Evolutionary conservation across 202 grass and related monocot genomes (phyloP).

Genomic region (Brachypodium distachyon): DNA sequence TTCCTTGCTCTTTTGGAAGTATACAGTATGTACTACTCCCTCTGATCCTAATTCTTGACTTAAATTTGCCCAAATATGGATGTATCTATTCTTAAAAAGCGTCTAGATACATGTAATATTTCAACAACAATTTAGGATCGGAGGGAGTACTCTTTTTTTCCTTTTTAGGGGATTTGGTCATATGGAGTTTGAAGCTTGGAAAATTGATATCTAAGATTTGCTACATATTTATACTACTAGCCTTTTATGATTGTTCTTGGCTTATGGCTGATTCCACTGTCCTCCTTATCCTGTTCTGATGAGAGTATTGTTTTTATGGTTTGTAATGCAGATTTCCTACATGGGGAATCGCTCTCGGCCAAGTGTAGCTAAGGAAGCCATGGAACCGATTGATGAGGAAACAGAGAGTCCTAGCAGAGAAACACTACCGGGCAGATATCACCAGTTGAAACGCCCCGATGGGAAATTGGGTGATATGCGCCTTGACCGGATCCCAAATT

Average conservation of each 20-base stretch:
- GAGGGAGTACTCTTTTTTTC: neutral
- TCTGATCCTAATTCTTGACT: too few relatives aligned
- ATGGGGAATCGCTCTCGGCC: constrained; percentile 42
- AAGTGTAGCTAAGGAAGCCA: constrained; percentile 5
- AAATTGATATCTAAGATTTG: neutral
- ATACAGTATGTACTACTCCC: too few relatives aligned
- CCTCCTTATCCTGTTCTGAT: neutral
- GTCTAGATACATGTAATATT: too few relatives aligned
- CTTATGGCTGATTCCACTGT: neutral
- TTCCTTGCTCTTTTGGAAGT: constrained; percentile 4
- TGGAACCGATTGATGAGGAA: constrained; percentile 20
- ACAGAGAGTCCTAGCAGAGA: constrained; percentile 37
- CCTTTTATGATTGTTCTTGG: neutral
- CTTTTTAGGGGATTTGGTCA: neutral
- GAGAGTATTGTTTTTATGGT: neutral
- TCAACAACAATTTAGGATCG: too few relatives aligned
- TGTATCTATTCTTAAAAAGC: too few relatives aligned
- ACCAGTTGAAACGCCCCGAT: constrained; percentile 46
- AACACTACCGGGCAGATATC: constrained; percentile 19
- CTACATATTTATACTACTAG: neutral
- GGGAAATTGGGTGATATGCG: constrained; percentile 17
- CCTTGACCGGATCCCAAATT: constrained; percentile 45
- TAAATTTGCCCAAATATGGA: too few relatives aligned
- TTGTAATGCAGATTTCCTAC: constrained; percentile 2
- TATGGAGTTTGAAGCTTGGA: neutral